A percentile compares a stretch with the other conserved stretches of the same genome.
Conservation (phyloP, 768 basidiomycete genomes). For the Trametes punicea region DNA sequence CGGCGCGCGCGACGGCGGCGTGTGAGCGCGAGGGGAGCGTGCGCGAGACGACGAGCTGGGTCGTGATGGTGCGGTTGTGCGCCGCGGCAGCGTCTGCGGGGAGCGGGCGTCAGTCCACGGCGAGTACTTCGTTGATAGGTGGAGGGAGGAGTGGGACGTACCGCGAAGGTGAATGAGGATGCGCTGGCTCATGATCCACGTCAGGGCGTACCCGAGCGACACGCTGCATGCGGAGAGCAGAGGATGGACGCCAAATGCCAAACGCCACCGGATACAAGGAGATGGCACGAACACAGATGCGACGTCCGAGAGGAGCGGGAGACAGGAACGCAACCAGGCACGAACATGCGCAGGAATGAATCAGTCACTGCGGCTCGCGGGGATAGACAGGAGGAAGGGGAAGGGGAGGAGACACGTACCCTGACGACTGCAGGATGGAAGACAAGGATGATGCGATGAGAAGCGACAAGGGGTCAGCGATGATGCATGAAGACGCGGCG, state of each 20-base stretch:
- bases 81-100: conserved; percentile 22
- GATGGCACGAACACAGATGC: neutral
- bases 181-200: conserved; percentile 37
- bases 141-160: conserved; percentile 13
- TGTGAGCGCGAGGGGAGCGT: conserved; percentile 10
- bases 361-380: neutral
- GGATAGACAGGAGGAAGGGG: neutral
- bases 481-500: neutral
- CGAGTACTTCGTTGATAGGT: neutral
- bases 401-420: conserved; percentile 16
- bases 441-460: neutral
- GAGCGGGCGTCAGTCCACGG: neutral
- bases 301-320: neutral
- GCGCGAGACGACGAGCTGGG: conserved; percentile 17
- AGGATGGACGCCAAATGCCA: neutral
- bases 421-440: conserved; percentile 18
- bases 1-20: conserved; percentile 17
- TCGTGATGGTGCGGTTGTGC: conserved; percentile 15
- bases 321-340: neutral
- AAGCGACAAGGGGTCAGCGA: neutral
- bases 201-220: conserved; percentile 33
- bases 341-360: neutral
- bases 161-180: conserved; percentile 35
- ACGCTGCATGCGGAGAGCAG: conserved; percentile 19
- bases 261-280: neutral